A percentile compares a stretch with the other conserved stretches of the same genome.
Conservation (phyloP, 352 stramenopile species). For the Phytophthora multivora region DNA sequence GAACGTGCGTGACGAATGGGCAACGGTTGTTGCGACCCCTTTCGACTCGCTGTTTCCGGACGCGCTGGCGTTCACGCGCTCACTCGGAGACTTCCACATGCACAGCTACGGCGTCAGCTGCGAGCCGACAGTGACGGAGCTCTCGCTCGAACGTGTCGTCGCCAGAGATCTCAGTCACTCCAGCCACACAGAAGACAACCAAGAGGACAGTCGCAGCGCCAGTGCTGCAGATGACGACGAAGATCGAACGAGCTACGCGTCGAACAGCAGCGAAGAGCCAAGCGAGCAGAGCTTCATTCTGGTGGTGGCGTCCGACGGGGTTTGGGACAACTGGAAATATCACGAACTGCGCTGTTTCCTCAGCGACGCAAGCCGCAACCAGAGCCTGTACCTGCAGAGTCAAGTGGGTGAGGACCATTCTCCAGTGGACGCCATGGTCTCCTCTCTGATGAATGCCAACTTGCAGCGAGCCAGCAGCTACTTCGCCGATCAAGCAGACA, state of each 20-base stretch:
- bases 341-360: conserved; percentile 67
- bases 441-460: conserved; percentile 68
- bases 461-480: conserved; percentile 56
- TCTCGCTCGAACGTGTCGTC: conserved; percentile 52
- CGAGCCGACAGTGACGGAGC: conserved; percentile 60
- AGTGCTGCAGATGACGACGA: conserved; percentile 3
- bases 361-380: conserved; percentile 12
- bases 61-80: conserved; percentile 87
- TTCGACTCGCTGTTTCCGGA: conserved; percentile 71
- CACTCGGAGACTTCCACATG: conserved; percentile 89
- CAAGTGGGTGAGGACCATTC: neutral
- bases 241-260: conserved; percentile 12
- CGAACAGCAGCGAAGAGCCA: conserved; percentile 4
- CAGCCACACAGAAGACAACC: conserved; percentile 16
- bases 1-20: conserved; percentile 93
- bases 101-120: conserved; percentile 82
- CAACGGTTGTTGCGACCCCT: conserved; percentile 81
- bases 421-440: conserved; percentile 36
- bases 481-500: conserved; percentile 88
- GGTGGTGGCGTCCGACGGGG: conserved; percentile 77
- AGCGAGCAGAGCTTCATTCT: conserved; percentile 46
- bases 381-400: conserved; percentile 10
- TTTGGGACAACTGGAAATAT: conserved; percentile 93
- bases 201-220: conserved; percentile 8
- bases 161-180: conserved; percentile 13